Conservation (phyloP, 495 filamentous ascomycete genomes). For the Lasiosphaeris hirsuta region DNA sequence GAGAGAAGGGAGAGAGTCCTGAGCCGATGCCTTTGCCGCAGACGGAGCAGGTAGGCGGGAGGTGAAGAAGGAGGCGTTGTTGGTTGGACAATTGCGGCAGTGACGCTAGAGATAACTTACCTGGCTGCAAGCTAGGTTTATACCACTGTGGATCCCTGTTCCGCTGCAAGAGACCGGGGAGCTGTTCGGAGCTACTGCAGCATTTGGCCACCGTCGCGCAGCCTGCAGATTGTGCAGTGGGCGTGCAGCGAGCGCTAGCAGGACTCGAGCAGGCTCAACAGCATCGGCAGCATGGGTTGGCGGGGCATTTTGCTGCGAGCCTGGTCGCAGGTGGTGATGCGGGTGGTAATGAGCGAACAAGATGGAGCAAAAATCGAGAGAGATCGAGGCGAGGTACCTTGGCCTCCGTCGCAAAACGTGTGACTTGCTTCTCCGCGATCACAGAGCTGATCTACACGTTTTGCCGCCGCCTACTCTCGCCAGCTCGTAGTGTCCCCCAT, state of each 20-base stretch:
- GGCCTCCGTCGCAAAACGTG: too few species aligned
- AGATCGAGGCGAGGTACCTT: too few species aligned
- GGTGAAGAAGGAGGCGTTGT: not conserved
- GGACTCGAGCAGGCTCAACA: constrained; percentile 1
- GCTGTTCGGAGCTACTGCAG: constrained; percentile 19
- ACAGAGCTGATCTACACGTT: too few species aligned
- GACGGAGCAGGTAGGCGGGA: constrained; percentile 9
- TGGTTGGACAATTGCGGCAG: constrained; percentile 18
- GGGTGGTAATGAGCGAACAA: too few species aligned
- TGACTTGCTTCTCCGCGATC: too few species aligned
- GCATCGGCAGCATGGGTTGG: not conserved
- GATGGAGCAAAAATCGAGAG: too few species aligned
- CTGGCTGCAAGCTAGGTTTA: not conserved
- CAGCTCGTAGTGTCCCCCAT: too few species aligned
- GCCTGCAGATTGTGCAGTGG: constrained; percentile 3
- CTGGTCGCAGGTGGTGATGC: not conserved
- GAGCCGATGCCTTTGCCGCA: too few species aligned
- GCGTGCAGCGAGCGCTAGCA: not conserved
- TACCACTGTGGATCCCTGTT: constrained; percentile 2
- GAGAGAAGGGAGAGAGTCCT: not conserved
- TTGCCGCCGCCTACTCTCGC: too few species aligned
- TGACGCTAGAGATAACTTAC: constrained; percentile 13
- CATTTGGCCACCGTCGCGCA: constrained; percentile 2
- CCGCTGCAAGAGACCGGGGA: constrained; percentile 6
- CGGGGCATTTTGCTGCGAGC: not conserved